Percentiles rank a stretch among this genome's conserved stretches.
Evolutionary conservation across 176 grass and related monocot species (phyloP).

Genomic region (Calamus simplicifolius): DNA sequence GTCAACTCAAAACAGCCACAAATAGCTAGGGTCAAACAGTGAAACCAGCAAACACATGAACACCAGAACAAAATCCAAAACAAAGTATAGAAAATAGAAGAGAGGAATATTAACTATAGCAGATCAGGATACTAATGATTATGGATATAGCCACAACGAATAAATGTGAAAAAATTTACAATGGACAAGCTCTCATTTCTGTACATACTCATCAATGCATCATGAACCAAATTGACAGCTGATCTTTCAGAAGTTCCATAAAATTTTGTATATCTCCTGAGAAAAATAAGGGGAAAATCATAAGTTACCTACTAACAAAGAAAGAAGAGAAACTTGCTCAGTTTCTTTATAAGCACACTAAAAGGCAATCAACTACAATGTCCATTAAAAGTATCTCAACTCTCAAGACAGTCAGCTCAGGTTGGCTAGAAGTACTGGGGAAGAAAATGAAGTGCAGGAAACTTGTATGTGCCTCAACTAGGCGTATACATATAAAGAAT

Average conservation of each 20-base stretch:
- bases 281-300: constrained; percentile 22
- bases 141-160: too few species aligned
- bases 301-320: constrained; percentile 6
- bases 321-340: background rate
- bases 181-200: background rate
- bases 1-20: constrained; percentile 6
- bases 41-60: constrained; percentile 6
- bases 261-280: constrained; percentile 97
- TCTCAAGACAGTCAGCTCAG: too few species aligned
- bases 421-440: too few species aligned
- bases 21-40: constrained; percentile 17
- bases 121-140: too few species aligned
- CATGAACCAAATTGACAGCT: constrained; percentile 77
- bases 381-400: too few species aligned
- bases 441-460: too few species aligned
- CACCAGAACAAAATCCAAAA: too few species aligned
- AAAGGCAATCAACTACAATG: background rate
- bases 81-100: too few species aligned
- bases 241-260: constrained; percentile 91
- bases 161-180: background rate
- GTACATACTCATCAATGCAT: constrained; percentile 89
- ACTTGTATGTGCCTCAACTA: too few species aligned
- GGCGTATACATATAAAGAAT: too few species aligned
- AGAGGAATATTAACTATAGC: too few species aligned
- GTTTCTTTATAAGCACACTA: background rate